Evolutionary conservation across 495 filamentous ascomycete species (phyloP), one percentile per base, ranked within the genome.

Genomic region (Penicillium soppii): DNA sequence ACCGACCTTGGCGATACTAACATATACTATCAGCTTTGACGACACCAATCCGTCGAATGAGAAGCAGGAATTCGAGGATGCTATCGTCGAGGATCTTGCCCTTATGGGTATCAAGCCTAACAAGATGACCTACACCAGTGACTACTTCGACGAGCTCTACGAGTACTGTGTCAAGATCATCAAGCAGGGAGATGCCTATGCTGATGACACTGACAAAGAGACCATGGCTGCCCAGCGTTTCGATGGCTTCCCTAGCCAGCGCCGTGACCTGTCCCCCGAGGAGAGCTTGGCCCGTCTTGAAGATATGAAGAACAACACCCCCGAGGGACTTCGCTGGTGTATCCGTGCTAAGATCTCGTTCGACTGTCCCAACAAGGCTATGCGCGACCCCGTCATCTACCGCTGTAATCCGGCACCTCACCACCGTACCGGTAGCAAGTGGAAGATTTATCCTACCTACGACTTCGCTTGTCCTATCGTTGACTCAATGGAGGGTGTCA

Each of bases 381-480:
- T 92, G 81, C 79, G 92, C 43, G 92, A 97, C 65, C 91, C 92
- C 10, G 92, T 96, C 65, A 94, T 97, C 71, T 97, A 97, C 74
- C 87, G 91, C 52, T 96, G 90, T 66, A 80, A 81, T 67, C 77
- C 84, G 12, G 71, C 83, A n/a, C 72, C 79, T 4, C 94, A 97
- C 66, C 92, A 95, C 74, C 88, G 94, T 37, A 97, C 92, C 7
- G 92, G 92, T 32, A 76, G 76, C 20, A 84, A 82, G 57, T 97
- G 91, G 90, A 96, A 95, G 73, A 86, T 95, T 58, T 97, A 97
- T 75, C 92, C 92, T 0, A 97, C 89, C 40, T 97, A 97, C 66
- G 92, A 96, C 68, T 94, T 96, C 62, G 87, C 86, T 53, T 95
- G 90, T 69, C 94, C 95, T 12, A 82, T 97, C 32, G 84, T 98